Base-by-base conservation (phyloP, 805 yeast genomes). In the Yamadazyma kitorensis region DNA sequence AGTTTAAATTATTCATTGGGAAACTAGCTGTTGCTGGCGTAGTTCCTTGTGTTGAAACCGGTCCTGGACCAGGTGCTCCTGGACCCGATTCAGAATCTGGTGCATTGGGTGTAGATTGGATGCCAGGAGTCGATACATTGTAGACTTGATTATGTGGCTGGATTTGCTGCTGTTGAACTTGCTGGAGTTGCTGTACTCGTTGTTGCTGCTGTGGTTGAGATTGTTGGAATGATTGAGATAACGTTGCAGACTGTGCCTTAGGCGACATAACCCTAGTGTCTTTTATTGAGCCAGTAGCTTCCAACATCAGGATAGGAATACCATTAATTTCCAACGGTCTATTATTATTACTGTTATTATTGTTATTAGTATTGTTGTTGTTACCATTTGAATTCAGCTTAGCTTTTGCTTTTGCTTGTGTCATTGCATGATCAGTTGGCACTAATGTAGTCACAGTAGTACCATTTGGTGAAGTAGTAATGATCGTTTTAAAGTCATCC, bases 391-490 rank as follows among this genome's bases (percentile, higher is more conserved):
- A 47, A 9, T 79, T 81, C n/a, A n/a, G n/a, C n/a, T n/a, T n/a
- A 15, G 80, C 82, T 37, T 68, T 66, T 27, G 74, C 74, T 15
- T 76, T 69, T 1, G 86, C 86, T 36, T 73, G 75, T 19, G 61
- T 61, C 62, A 85, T 69, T 0, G 94, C 93, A 40, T 76, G 77
- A 51, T 82, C 83, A 0, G 95, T 86, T 2, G 96, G 96, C 1
- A 86, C 89, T 44, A 88, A 70, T 0, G 89, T 87, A 1, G 96
- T 88, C 15, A 87, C 73, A 0, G 96, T 86, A 0, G 96, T 88
- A 36, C 97, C 97, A 46, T 86, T 86, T 1, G 96, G 95, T 0
- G 95, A 83, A 0, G 95, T 88, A 2, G 86, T 79, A 1, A 88
- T 82, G 19, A 84, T 78, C 0, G 96, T 82, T 32, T 82, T 82